A percentile compares a stretch with the other conserved stretches of the same genome.
These are phyloP conservation scores for Lentinula boryana DNA, from an alignment of 768 basidiomycete species.

Conservation along the genomic window DNA sequence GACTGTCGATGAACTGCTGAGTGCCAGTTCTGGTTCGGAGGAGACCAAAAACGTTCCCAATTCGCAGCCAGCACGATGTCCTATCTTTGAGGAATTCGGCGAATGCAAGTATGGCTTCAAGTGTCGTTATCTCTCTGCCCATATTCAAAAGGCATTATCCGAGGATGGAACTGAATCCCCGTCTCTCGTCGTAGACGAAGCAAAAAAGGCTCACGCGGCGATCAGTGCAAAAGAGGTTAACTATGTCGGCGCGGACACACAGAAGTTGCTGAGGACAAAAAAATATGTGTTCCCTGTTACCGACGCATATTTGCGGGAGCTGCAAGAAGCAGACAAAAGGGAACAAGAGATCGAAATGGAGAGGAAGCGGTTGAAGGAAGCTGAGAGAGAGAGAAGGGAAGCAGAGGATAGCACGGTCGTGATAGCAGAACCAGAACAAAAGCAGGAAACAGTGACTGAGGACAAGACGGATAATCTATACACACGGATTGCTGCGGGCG, in stretches of 20 bases:
- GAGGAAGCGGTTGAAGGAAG: not conserved
- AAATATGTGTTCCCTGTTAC: constrained; percentile 70
- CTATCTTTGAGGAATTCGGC: constrained; percentile 61
- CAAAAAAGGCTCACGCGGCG: constrained; percentile 46
- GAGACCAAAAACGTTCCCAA: constrained; percentile 24
- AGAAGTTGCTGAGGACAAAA: constrained; percentile 60
- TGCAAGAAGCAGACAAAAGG: constrained; percentile 32
- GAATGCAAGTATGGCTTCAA: constrained; percentile 84
- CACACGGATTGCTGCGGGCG: constrained; percentile 27
- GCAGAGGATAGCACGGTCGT: constrained; percentile 19
- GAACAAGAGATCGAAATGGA: constrained; percentile 18
- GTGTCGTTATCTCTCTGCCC: constrained; percentile 85
- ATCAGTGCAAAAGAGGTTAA: constrained; percentile 60
- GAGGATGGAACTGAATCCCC: constrained; percentile 36
- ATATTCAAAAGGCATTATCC: constrained; percentile 34
- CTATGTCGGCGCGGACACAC: constrained; percentile 48
- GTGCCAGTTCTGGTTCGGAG: constrained; percentile 36
- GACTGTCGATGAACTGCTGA: constrained; percentile 31
- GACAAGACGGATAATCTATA: constrained; percentile 19
- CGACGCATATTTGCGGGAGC: constrained; percentile 52
- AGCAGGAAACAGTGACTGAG: constrained; percentile 14
- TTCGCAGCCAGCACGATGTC: constrained; percentile 37
- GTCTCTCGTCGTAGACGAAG: constrained; percentile 46
- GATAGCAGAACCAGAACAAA: constrained; percentile 35
- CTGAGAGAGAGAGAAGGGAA: not conserved